Conservation (phyloP, 2,329 filamentous ascomycete genomes). For the Penicillium rolfsii region DNA sequence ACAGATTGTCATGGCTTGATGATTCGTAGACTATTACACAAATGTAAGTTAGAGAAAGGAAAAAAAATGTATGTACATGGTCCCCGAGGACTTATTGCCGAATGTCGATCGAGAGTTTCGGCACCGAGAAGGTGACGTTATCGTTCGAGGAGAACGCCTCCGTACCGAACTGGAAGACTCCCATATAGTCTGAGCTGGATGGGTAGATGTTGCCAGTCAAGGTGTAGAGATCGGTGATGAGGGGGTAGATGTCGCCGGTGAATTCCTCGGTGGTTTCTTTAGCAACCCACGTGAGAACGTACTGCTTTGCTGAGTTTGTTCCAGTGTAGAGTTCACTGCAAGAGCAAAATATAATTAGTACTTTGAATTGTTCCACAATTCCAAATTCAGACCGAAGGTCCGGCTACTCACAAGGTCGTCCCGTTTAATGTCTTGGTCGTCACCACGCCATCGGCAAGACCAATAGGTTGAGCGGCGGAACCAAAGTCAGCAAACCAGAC, state of each 20-base stretch:
- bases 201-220: constrained; percentile 44
- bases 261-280: constrained; percentile 45
- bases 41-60: not conserved
- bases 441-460: constrained; percentile 41
- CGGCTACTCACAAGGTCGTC: constrained; percentile 29
- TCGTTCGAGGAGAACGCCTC: constrained; percentile 52
- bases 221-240: constrained; percentile 49
- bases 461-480: constrained; percentile 53
- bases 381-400: not conserved
- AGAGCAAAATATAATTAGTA: not conserved
- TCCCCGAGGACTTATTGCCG: constrained; percentile 10
- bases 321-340: constrained; percentile 23
- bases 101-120: constrained; percentile 38
- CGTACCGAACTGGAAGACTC: constrained; percentile 57
- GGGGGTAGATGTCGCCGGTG: constrained; percentile 51
- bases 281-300: constrained; percentile 57
- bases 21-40: constrained; percentile 3
- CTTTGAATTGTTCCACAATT: not conserved
- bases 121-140: constrained; percentile 56
- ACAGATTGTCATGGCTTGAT: not conserved
- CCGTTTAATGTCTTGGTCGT: constrained; percentile 46
- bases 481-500: constrained; percentile 59
- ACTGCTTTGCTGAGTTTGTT: constrained; percentile 47
- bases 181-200: constrained; percentile 51
- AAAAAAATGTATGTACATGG: not conserved